Percentiles rank a stretch among this genome's conserved stretches.
Evolutionary conservation across 192 early-diverging fungal species (phyloP).

Genomic region (Backusella parvicylindrica): DNA sequence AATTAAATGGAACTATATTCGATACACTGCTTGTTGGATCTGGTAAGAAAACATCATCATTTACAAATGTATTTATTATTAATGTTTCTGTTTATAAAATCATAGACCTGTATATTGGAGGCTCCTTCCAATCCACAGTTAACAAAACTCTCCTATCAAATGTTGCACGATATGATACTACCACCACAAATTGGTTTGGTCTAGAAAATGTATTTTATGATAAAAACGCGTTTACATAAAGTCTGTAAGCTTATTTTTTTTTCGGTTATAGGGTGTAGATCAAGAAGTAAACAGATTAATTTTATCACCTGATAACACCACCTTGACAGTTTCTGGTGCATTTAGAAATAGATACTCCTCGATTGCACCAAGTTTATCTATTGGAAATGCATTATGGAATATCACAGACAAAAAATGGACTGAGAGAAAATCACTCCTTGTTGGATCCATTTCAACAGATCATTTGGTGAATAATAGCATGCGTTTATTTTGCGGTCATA

Average conservation of each 20-base stretch:
- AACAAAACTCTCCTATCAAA: background rate
- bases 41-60: background rate
- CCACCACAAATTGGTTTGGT: background rate
- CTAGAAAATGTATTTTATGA: conserved; percentile 1
- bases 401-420: background rate
- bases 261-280: conserved; percentile 9
- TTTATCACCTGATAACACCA: background rate
- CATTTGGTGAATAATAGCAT: background rate
- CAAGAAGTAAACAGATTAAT: conserved; percentile 5
- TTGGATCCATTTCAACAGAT: background rate
- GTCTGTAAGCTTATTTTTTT: background rate
- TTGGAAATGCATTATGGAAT: conserved; percentile 11
- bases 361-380: background rate
- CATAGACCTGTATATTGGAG: conserved; percentile 25
- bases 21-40: background rate
- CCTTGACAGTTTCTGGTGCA: conserved; percentile 4
- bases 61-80: background rate
- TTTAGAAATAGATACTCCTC: background rate
- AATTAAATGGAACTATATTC: conserved; percentile 22
- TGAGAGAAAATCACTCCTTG: background rate
- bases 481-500: background rate
- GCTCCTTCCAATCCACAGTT: background rate
- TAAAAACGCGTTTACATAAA: background rate
- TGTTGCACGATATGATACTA: conserved; percentile 11
- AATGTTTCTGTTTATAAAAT: too few relatives aligned